These are phyloP conservation scores for Edaphochlamys debaryana DNA, from an alignment of 139 green algal species.

Conservation along the genomic window DNA sequence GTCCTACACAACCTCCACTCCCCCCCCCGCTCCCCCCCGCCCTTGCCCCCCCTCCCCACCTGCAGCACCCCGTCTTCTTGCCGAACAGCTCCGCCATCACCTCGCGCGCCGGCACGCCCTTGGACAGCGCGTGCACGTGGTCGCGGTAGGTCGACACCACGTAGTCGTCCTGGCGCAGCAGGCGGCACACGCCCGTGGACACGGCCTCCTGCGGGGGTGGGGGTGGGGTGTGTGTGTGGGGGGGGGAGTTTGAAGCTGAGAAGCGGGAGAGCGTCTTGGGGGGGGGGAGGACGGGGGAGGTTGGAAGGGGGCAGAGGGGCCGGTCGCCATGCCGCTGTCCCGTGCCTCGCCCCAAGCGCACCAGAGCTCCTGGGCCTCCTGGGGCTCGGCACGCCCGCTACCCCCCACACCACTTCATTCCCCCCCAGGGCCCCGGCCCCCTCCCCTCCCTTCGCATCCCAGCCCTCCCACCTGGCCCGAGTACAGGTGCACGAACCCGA, in stretches of 20 bases:
- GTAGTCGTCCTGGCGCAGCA: conserved; percentile 87
- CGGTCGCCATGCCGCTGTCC: too few relatives aligned
- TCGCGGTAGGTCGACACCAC: conserved; percentile 98
- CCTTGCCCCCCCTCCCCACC: neutral
- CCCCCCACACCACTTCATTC: too few relatives aligned
- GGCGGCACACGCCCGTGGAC: conserved; percentile 76
- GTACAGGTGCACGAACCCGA: conserved; percentile 98
- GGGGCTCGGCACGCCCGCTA: too few relatives aligned
- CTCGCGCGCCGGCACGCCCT: conserved; percentile 80
- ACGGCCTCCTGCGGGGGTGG: conserved; percentile 81
- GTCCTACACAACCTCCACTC: neutral
- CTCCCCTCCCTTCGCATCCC: too few relatives aligned
- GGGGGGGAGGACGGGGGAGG: neutral
- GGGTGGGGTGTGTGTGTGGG: conserved; percentile 27
- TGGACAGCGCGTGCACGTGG: conserved; percentile 97
- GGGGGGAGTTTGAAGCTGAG: neutral
- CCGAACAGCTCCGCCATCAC: conserved; percentile 99
- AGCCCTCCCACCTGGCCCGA: conserved; percentile 90
- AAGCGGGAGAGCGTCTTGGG: neutral
- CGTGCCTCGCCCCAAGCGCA: too few relatives aligned
- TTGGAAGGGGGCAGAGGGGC: neutral
- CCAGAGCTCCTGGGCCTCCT: too few relatives aligned
- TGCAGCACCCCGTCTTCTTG: conserved; percentile 96
- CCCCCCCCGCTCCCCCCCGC: too few relatives aligned
- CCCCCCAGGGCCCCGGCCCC: too few relatives aligned